Evolutionary conservation across 768 basidiomycete species (phyloP), one percentile per base, ranked within the genome.

Genomic region (Xerocomellus amylosporus): DNA sequence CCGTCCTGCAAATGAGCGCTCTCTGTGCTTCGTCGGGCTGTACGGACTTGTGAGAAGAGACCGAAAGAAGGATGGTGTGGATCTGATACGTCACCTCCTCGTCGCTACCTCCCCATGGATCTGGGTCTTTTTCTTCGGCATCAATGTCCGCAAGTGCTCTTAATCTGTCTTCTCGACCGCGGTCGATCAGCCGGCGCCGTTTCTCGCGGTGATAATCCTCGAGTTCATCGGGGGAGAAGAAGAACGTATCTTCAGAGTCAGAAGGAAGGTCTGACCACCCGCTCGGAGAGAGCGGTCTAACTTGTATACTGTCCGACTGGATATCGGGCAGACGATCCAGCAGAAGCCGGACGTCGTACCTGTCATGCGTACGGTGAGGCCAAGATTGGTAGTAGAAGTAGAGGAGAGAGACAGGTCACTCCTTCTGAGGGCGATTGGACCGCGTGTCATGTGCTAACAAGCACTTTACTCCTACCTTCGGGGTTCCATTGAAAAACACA

Each of bases 191-290:
- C 14, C 77, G 75, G 24, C 86, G 75, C 38, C 87, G 83, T 68
- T 93, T 91, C 37, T 85, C 82, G 22, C 83, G 78, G 36, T 75
- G 77, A 56, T 84, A 85, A 55, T 87, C 87, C 14, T 84, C 83
- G 3, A 77, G 71, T 59, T 93, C 92, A 7, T 77, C 75, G 0
- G 79, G 79, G 1, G 83, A 77, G 56, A 94, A 79, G 72, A 89
- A 90, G 71, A 93, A 95, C 0, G 81, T 87, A 60, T 95, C 92
- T 72, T 94, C 93, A 5, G 83, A 67, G 63, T 94, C 92, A 0
- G 92, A 93, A 5, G 91, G 86, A 3, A 94, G 78, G 67, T 92
- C 87, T 0, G 86, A 87, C 91, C 91, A 94, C 8, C 88, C 89
- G 4, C 77, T 71, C 3, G 83, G 80, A 0, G 85, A 82, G 22